Evolutionary conservation across 192 early-diverging fungal species (phyloP), one percentile per base, ranked within the genome.

Genomic region (Diversispora epigaea): DNA sequence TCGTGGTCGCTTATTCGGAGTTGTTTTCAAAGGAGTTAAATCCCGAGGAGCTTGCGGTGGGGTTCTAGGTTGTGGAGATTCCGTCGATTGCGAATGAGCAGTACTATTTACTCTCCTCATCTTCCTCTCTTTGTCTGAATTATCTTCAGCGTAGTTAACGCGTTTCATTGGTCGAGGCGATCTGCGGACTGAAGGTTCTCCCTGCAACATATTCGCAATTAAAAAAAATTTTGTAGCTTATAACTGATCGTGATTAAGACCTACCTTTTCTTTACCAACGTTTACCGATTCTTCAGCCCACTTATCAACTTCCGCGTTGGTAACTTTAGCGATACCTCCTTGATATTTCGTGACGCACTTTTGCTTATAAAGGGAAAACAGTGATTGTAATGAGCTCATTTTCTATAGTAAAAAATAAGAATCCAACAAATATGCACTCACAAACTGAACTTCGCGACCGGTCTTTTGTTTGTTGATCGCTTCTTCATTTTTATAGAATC

Each of bases 331-430:
- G 55, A 61, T 19, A 57, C 72, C 58, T 74, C 25, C 17, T 63
- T 74, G 40, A 58, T 74, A 74, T 74, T 63, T 74, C 41, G 58
- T 74, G 39, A 74, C 58, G 41, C 58, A 9, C 21, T 60, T 17
- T 74, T 74, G 72, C 72, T 74, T 44, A 74, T 57, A 44, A 74
- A 74, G 47, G 44, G n/a, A n/a, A 67, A 66, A 66, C 43, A 66
- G 64, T 12, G 57, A 73, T 58, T 60, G n/a, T n/a, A n/a, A n/a
- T 74, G 58, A 62, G 72, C 40, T 63, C 17, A 47, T 49, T 62
- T 74, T 40, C 19, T 74, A 58, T 17, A 61, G 58, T 47, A 19
- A 63, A 45, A 63, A 67, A 49, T 54, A 74, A 74, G 47, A 58
- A 74, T 74, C 41, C n/a, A 45, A 74, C 40, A 74, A 74, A 47